Percentiles rank a stretch among this genome's conserved stretches.
Conservation (phyloP, 1,139 yeast genomes). For the Hyphopichia wangnamkhiaoensis region DNA sequence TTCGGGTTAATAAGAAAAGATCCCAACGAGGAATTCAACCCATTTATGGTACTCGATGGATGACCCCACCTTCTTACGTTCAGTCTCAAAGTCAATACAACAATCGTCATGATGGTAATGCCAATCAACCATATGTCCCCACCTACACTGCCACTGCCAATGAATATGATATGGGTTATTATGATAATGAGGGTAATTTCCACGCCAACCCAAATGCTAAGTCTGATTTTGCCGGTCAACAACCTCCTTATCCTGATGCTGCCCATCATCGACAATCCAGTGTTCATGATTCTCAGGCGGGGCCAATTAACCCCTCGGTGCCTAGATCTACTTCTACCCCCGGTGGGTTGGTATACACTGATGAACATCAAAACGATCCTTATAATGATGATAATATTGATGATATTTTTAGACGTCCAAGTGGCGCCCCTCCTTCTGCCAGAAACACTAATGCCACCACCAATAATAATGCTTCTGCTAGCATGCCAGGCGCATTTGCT, state of each 20-base stretch:
- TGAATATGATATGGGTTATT: constrained; percentile 78
- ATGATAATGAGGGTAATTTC: constrained; percentile 66
- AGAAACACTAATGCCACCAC: neutral
- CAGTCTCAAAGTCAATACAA: constrained; percentile 67
- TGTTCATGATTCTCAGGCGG: no score
- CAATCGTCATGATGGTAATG: constrained; percentile 34
- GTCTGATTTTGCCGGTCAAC: constrained; percentile 12
- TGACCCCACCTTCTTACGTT: constrained; percentile 85
- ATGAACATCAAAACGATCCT: neutral
- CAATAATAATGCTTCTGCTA: constrained; percentile 2
- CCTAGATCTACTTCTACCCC: no score
- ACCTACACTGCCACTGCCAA: constrained; percentile 65
- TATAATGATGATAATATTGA: constrained; percentile 1
- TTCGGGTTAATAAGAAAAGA: constrained; percentile 63
- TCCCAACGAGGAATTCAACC: constrained; percentile 66
- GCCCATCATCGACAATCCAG: constrained; percentile 25
- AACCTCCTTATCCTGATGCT: constrained; percentile 16
- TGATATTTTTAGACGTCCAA: constrained; percentile 3
- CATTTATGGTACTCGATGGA: constrained; percentile 82
- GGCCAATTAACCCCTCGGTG: neutral
- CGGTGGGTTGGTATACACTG: no score
- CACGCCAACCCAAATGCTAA: constrained; percentile 38
- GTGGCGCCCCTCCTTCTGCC: constrained; percentile 4
- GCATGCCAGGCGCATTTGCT: constrained; percentile 6
- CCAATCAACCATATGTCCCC: constrained; percentile 52